Percentiles rank a stretch among this genome's conserved stretches.
These are phyloP conservation scores for Rhodotorula sp. DNA, from an alignment of 1,284 basidiomycete genomes.

Conservation along the genomic window DNA sequence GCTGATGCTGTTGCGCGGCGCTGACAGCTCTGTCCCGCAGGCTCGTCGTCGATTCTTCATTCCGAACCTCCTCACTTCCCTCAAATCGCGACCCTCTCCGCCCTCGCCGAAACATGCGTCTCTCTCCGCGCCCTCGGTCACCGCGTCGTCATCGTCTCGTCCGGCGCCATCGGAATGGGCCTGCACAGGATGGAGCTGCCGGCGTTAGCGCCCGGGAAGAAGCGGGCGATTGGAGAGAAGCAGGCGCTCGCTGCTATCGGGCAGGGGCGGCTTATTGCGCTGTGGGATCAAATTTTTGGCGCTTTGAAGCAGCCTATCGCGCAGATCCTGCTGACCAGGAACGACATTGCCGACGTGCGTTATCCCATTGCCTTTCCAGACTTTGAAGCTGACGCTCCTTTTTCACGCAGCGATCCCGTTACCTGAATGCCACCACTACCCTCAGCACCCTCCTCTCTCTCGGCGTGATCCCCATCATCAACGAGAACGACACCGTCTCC, in stretches of 20 bases:
- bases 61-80: conserved; percentile 80
- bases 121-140: conserved; percentile 76
- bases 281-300: conserved; percentile 95
- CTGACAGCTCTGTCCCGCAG: conserved; percentile 51
- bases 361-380: background rate
- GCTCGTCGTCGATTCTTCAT: conserved; percentile 90
- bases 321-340: conserved; percentile 88
- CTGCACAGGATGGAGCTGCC: conserved; percentile 80
- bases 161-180: conserved; percentile 94
- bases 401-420: conserved; percentile 72
- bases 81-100: conserved; percentile 82
- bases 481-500: conserved; percentile 94
- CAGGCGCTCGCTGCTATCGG: conserved; percentile 94
- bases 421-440: conserved; percentile 90
- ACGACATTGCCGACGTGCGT: conserved; percentile 92
- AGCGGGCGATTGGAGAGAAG: conserved; percentile 82
- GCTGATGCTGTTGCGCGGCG: too few relatives aligned
- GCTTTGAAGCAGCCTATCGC: conserved; percentile 92
- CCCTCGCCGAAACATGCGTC: conserved; percentile 87
- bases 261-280: conserved; percentile 88
- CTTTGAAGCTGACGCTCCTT: background rate
- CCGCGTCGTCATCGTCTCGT: conserved; percentile 90
- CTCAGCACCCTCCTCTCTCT: conserved; percentile 81
- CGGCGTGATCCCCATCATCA: conserved; percentile 91
- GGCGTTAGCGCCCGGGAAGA: conserved; percentile 49